Percentiles rank a stretch among this genome's conserved stretches.
Evolutionary conservation across 371 early-diverging fungal genomes (phyloP).

Genomic region (Mortierella polycephala): DNA sequence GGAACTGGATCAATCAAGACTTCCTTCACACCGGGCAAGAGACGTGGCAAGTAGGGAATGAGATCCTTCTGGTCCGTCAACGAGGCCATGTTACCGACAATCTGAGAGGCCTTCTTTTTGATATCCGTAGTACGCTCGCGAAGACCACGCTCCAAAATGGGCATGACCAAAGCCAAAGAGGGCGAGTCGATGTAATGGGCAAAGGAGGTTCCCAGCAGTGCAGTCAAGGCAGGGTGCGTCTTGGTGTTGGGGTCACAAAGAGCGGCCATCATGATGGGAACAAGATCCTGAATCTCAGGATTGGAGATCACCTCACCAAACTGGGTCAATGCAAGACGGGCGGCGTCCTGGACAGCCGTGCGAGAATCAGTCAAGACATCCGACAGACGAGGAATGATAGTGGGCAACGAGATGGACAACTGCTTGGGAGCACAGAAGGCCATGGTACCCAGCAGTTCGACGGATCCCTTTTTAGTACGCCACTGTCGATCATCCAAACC

Average conservation of each 20-base stretch:
- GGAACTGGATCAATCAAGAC: conserved; percentile 96
- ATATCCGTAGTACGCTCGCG: conserved; percentile 88
- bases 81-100: conserved; percentile 96
- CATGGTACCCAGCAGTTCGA: conserved; percentile 96
- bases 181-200: conserved; percentile 98
- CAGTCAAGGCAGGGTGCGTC: conserved; percentile 84
- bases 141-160: conserved; percentile 94
- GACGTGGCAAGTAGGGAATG: conserved; percentile 82
- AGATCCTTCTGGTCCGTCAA: conserved; percentile 93
- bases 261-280: conserved; percentile 88
- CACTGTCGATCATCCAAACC: conserved; percentile 92
- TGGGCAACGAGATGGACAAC: conserved; percentile 89
- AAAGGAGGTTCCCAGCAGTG: conserved; percentile 92
- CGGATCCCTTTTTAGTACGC: conserved; percentile 96
- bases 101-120: conserved; percentile 95
- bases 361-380: conserved; percentile 95
- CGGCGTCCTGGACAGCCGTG: conserved; percentile 90
- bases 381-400: conserved; percentile 91
- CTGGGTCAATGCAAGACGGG: conserved; percentile 84
- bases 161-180: conserved; percentile 94
- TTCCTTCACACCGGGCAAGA: conserved; percentile 89
- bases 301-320: conserved; percentile 97
- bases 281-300: conserved; percentile 94
- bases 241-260: conserved; percentile 90
- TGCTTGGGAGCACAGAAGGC: conserved; percentile 97